Evolutionary conservation across 306 rosid genomes (phyloP).

Genomic region (Phaseolus lunatus): DNA sequence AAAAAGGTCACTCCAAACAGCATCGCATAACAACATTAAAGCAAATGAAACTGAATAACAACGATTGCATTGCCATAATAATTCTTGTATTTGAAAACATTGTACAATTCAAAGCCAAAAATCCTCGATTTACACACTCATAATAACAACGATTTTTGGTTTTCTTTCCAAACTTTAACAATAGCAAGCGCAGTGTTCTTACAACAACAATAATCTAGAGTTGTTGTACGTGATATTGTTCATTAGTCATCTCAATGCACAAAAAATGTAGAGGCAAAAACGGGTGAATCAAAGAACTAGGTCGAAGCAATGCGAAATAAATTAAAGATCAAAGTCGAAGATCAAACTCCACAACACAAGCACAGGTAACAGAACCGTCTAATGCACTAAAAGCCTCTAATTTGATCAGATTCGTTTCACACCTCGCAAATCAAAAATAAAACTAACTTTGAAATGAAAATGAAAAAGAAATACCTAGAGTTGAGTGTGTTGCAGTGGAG

Average conservation of each 20-base stretch:
- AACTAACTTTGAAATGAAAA: not conserved
- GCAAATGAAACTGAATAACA: slow-evolving; percentile 30
- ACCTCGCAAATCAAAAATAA: slow-evolving; percentile 9
- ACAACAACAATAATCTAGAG: not conserved
- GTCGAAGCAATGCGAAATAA: slow-evolving; percentile 30
- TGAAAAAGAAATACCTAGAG: slow-evolving; percentile 10
- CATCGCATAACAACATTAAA: not conserved
- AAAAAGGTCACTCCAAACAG: slow-evolving; percentile 46
- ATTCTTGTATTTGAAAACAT: not conserved
- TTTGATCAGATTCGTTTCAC: not conserved
- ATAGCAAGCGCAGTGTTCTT: not conserved
- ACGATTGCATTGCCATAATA: not conserved
- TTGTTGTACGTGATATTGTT: not conserved
- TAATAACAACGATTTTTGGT: not conserved
- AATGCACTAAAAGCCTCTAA: slow-evolving; percentile 20
- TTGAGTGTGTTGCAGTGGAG: not conserved
- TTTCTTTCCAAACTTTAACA: slow-evolving; percentile 4
- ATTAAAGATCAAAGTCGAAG: not conserved
- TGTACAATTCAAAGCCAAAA: not conserved
- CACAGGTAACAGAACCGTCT: not conserved
- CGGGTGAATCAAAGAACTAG: slow-evolving; percentile 12
- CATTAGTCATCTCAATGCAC: not conserved
- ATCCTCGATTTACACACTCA: not conserved
- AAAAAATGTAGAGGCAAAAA: not conserved
- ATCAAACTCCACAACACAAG: slow-evolving; percentile 38